These are phyloP conservation scores for Mimosa pudica DNA, from an alignment of 306 rosid genomes.

Conservation along the genomic window DNA sequence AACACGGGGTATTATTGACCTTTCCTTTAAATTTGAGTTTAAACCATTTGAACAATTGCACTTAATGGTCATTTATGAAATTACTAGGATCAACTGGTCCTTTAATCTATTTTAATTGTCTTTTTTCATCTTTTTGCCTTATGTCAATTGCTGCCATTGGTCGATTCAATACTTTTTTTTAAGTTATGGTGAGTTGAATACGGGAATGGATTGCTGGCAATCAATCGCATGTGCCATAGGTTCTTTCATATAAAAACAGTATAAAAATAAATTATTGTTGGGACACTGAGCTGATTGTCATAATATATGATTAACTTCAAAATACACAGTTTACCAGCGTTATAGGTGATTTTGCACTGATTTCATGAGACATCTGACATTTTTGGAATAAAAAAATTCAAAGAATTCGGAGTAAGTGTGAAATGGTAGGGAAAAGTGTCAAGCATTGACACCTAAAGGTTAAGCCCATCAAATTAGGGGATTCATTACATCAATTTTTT, in stretches of 20 bases:
- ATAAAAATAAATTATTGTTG: background rate
- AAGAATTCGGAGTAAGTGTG: background rate
- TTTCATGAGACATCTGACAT: too few species aligned
- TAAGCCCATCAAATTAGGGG: background rate
- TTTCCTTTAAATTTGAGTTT: too few species aligned
- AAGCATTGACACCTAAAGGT: background rate
- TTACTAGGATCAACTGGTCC: too few species aligned
- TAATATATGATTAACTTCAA: background rate
- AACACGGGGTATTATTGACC: too few species aligned
- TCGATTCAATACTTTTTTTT: background rate
- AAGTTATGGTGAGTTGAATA: background rate
- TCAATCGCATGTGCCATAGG: background rate
- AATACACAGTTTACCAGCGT: background rate
- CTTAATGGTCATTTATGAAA: too few species aligned
- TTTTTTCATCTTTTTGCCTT: too few species aligned
- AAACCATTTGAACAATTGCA: too few species aligned
- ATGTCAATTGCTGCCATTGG: background rate
- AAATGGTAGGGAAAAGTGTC: background rate
- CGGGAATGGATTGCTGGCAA: background rate
- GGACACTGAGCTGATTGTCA: background rate
- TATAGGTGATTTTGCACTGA: background rate
- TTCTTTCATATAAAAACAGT: background rate
- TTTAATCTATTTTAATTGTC: too few species aligned
- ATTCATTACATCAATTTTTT: background rate
- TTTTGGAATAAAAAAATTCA: too few species aligned